Conservation (phyloP, 2,329 filamentous ascomycete genomes). For the Monascus ruber region DNA sequence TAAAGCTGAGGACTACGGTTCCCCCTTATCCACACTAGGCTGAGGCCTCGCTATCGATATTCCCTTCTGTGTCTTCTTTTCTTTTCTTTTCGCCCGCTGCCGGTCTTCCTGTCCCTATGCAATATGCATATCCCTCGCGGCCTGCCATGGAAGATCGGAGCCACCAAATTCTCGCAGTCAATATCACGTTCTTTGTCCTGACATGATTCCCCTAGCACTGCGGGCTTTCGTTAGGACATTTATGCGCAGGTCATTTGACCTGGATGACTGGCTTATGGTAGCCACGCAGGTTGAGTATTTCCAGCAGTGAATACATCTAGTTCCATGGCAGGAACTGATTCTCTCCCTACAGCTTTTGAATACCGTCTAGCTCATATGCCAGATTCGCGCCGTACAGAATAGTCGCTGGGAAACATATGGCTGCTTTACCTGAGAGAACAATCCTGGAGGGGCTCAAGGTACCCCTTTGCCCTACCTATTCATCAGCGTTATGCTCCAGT, state of each 20-base stretch:
- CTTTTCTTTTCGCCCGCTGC: too few relatives aligned
- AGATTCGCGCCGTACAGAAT: too few relatives aligned
- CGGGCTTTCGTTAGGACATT: not conserved
- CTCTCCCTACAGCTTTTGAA: not conserved
- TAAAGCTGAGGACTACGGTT: too few relatives aligned
- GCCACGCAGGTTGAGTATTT: not conserved
- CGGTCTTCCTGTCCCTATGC: too few relatives aligned
- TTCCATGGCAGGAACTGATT: not conserved
- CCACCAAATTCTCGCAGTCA: not conserved
- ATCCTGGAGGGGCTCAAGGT: not conserved
- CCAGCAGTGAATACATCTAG: not conserved
- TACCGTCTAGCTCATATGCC: not conserved
- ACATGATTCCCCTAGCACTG: not conserved
- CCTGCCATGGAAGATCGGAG: not conserved
- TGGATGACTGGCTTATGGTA: not conserved
- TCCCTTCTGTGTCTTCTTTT: too few relatives aligned
- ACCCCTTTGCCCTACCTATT: not conserved
- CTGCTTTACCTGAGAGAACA: too few relatives aligned
- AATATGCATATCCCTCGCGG: too few relatives aligned
- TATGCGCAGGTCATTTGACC: not conserved
- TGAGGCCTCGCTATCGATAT: too few relatives aligned
- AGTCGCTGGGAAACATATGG: too few relatives aligned
- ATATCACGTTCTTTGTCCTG: not conserved
- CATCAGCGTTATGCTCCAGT: not conserved
- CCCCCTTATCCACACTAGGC: too few relatives aligned